Evolutionary conservation across 768 basidiomycete genomes (phyloP), one percentile per base, ranked within the genome.

Genomic region (Serendipita sp.): DNA sequence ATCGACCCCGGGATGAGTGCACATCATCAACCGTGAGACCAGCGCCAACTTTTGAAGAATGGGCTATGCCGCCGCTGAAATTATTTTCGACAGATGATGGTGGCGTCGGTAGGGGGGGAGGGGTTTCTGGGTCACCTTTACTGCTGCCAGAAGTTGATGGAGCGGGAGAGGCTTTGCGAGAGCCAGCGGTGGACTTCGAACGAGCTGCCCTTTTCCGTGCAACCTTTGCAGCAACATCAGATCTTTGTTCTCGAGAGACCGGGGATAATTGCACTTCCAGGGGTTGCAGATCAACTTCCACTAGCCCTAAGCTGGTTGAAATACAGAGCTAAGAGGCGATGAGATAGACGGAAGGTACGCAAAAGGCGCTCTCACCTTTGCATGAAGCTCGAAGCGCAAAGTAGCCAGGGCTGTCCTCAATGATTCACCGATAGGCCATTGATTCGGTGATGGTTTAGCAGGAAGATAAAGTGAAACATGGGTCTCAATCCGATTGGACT

Each of bases 341-440:
- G 42, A 45, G 44, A 30, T 22, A 56, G n/a, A 44, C 24, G 3
- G 53, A 9, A 43, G 42, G 48, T 43, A 61, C 48, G 30, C 17
- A 62, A 26, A 43, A 66, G 34, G 14, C n/a, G n/a, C 34, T 38
- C 67, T 66, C 62, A 88, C 84, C 79, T 86, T 87, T 66, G 84
- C 76, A 48, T 82, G 80, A 67, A 85, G 74, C 71, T 84, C 82
- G 71, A 88, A 92, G 70, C 79, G 79, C 61, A 89, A 79, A 61
- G 80, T 78, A 14, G 80, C 82, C 66, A 85, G 71, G 60, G 81
- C 76, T 43, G 84, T 84, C 65, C 78, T 75, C 66, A 88, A 79
- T 28, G 86, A 85, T 75, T 90, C 88, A 11, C 89, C 89, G 63
- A 86, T 79, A 7, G 87, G 80, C 86, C 89, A 91, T 20, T 85